Evolutionary conservation across 2,329 filamentous ascomycete genomes (phyloP), one percentile per base, ranked within the genome.

Genomic region (Colletotrichum sp.): DNA sequence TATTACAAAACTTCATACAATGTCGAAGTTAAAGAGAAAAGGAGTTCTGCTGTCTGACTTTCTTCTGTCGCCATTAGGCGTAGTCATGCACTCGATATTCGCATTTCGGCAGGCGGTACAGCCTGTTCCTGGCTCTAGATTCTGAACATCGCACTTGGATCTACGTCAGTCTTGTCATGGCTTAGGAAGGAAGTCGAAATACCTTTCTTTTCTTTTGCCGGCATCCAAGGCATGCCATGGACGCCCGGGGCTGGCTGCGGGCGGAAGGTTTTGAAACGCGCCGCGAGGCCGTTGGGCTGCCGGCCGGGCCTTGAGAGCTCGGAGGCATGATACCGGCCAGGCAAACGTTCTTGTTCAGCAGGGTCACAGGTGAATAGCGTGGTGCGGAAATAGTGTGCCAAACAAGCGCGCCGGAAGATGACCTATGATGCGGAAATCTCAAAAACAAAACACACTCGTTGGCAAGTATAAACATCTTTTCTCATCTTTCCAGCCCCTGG

Each of bases 121-220:
- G 44, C 44, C 44, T 52, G n/a, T 52, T 21, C 44, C 44, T 13
- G 44, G 44, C n/a, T 52, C 6, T 5, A 52, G 44, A 21, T 13
- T 52, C 44, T 52, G 44, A 21, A 52, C 44, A 52, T 52, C 44
- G 44, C 44, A 52, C 44, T 52, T 1, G 1, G 44, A 1, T 13
- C n/a, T 21, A 7, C n/a, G 44, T 52, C 44, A 52, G 1, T 1
- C n/a, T 52, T 2, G n/a, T 3, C 44, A 52, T 52, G 0, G 12
- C 10, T 52, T 21, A 13, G 10, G 0, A 21, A 21, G n/a, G 0
- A 0, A 2, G 10, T 52, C 0, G 6, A 52, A 0, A 4, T 52
- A 21, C 44, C 44, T 52, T 52, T 13, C 10, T 52, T 52, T 52
- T 52, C 44, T 52, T 52, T 21, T 52, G 44, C n/a, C 44, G 44